phyloP scores from a whole-genome alignment of 768 basidiomycete genomes.

The Podaxis mareebaensis region DNA sequence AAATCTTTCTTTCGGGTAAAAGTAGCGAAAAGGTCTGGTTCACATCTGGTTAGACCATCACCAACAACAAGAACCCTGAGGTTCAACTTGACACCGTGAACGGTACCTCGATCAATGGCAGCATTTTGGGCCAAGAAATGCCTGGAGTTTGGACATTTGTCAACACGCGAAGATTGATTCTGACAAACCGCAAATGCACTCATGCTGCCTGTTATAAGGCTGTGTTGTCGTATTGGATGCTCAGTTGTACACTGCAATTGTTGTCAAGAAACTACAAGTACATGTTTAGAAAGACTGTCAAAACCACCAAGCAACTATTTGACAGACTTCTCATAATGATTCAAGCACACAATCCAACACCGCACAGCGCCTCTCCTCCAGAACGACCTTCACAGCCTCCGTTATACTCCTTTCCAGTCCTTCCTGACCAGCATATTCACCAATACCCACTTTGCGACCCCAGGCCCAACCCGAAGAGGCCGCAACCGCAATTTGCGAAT shows the following conservation, averaged over 20 bases:
- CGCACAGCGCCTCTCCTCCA: conserved; percentile 61
- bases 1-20: background rate
- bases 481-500: conserved; percentile 61
- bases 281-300: background rate
- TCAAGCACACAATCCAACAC: conserved; percentile 64
- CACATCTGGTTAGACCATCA: conserved; percentile 56
- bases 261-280: no score
- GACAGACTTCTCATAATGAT: background rate
- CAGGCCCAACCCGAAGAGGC: conserved; percentile 68
- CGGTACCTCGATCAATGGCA: conserved; percentile 47
- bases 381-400: conserved; percentile 57
- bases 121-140: conserved; percentile 62
- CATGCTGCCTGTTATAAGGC: conserved; percentile 27
- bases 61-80: conserved; percentile 66
- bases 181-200: conserved; percentile 16
- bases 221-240: background rate
- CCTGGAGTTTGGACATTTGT: conserved; percentile 22
- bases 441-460: conserved; percentile 20
- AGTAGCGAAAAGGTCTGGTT: background rate
- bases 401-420: conserved; percentile 34
- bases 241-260: no score
- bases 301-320: background rate
- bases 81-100: conserved; percentile 51
- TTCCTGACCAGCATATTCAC: conserved; percentile 20
- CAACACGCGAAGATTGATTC: background rate